These are phyloP conservation scores for Pistacia atlantica DNA, from an alignment of 345 rosid genomes.

Conservation along the genomic window DNA sequence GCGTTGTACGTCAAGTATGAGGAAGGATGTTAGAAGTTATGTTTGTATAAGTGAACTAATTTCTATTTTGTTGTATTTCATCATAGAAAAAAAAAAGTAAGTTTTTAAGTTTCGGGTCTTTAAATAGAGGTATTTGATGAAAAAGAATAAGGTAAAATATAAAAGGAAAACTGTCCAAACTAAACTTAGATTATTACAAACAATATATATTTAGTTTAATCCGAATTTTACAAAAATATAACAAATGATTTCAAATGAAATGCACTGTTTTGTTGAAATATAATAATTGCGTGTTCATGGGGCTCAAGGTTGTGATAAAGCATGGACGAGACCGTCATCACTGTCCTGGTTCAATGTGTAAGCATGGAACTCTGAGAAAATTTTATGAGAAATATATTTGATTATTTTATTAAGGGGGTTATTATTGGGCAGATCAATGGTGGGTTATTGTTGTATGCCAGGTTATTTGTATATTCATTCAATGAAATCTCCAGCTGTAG, in stretches of 20 bases:
- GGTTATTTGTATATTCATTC: conserved; percentile 27
- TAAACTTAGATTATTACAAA: too few species aligned
- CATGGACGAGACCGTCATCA: neutral
- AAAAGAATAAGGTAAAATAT: too few species aligned
- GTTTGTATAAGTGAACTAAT: too few species aligned
- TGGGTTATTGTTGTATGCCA: conserved; percentile 43
- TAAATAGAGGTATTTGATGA: too few species aligned
- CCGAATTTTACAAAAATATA: too few species aligned
- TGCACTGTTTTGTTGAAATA: neutral
- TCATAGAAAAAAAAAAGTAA: too few species aligned
- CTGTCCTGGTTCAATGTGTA: conserved; percentile 36
- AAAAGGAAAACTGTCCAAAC: too few species aligned
- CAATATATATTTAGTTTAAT: too few species aligned
- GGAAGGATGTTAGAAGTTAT: too few species aligned
- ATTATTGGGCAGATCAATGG: conserved; percentile 17
- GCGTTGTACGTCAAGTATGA: too few species aligned
- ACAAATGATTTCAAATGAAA: neutral
- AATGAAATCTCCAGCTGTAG: conserved; percentile 56
- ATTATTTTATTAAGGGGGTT: conserved; percentile 22
- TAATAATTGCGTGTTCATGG: neutral
- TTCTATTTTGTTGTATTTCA: too few species aligned
- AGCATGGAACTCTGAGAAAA: conserved; percentile 19
- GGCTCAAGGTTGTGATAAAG: conserved; percentile 5
- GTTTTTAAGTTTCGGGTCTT: too few species aligned
- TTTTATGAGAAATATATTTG: conserved; percentile 1